Percentiles rank a stretch among this genome's conserved stretches.
These are phyloP conservation scores for Dictyostelium discoideum DNA, from an alignment of 78 protist genomes.

Conservation along the genomic window dicty_2.7 NC_007090.3:3342501-3343000, in stretches of 20 bases:
- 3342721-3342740: too few relatives aligned
- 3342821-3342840: slow-evolving; percentile 47
- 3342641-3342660: slow-evolving; percentile 63
- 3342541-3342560: slow-evolving; percentile 75
- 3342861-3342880: slow-evolving; percentile 68
- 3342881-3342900: slow-evolving; percentile 63
- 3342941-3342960: slow-evolving; percentile 24
- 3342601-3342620: slow-evolving; percentile 78
- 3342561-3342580: slow-evolving; percentile 46
- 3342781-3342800: slow-evolving; percentile 27
- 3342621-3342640: slow-evolving; percentile 70
- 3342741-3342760: too few relatives aligned
- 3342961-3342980: slow-evolving; percentile 63
- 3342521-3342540: slow-evolving; percentile 44
- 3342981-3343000: slow-evolving; percentile 60
- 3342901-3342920: slow-evolving; percentile 58
- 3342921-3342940: slow-evolving; percentile 27
- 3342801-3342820: slow-evolving; percentile 81
- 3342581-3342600: slow-evolving; percentile 80
- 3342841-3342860: slow-evolving; percentile 84
- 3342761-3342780: not conserved
- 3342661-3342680: slow-evolving; percentile 59
- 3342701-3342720: not conserved
- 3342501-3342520: slow-evolving; percentile 78
- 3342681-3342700: slow-evolving; percentile 60